These are phyloP conservation scores for Spiraea crenata DNA, from an alignment of 331 rosid species.

Conservation along the genomic window DNA sequence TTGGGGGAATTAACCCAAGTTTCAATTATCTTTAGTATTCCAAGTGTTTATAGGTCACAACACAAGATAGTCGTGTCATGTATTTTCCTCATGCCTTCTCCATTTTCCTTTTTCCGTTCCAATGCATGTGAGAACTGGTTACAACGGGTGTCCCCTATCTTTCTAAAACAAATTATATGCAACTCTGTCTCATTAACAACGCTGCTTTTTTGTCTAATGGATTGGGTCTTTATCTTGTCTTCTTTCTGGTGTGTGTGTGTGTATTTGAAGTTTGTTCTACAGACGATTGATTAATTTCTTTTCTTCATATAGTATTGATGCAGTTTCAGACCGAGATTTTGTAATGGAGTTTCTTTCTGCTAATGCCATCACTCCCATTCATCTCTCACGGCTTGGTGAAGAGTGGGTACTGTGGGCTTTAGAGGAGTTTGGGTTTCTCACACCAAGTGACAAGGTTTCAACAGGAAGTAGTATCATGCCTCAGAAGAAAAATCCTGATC, in stretches of 20 bases:
- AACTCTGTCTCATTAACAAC: background rate
- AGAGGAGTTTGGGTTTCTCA: constrained; percentile 91
- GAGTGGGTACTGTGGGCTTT: constrained; percentile 99
- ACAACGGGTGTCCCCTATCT: background rate
- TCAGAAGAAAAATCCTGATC: constrained; percentile 98
- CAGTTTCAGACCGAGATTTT: constrained; percentile 97
- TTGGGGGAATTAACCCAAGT: too few relatives aligned
- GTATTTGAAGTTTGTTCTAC: background rate
- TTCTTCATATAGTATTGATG: constrained; percentile 66
- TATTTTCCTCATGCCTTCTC: background rate
- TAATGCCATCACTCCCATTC: constrained; percentile 84
- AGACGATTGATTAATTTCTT: constrained; percentile 23
- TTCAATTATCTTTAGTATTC: too few relatives aligned
- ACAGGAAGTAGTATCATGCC: constrained; percentile 99
- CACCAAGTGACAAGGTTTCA: constrained; percentile 89
- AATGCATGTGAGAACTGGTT: background rate
- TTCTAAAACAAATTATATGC: background rate
- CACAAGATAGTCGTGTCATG: too few relatives aligned
- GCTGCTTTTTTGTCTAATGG: background rate
- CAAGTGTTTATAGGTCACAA: too few relatives aligned
- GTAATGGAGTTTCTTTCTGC: constrained; percentile 85
- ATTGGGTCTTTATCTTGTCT: background rate
- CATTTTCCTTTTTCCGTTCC: background rate
- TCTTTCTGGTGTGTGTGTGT: background rate
- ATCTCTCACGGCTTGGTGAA: constrained; percentile 96